Percentiles rank a stretch among this genome's conserved stretches.
phyloP scores from a whole-genome alignment of 2,329 filamentous ascomycete species.

The Exophiala mesophila region DNA sequence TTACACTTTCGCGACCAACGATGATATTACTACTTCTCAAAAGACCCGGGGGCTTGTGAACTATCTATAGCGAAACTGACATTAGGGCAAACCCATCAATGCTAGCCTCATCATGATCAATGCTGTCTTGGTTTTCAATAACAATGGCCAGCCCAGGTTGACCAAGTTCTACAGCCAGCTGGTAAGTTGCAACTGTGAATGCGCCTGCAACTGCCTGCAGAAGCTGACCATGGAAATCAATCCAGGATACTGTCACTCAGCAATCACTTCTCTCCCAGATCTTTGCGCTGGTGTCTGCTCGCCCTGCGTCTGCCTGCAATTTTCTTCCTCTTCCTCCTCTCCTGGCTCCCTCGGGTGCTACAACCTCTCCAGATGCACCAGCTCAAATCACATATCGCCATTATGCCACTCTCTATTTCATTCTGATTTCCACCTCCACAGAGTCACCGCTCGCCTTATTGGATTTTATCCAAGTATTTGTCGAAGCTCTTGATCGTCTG shows the following conservation, averaged over 20 bases:
- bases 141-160: constrained; percentile 89
- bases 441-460: constrained; percentile 93
- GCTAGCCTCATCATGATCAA: constrained; percentile 70
- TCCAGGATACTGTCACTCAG: constrained; percentile 90
- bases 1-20: no score
- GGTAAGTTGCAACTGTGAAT: constrained; percentile 45
- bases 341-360: constrained; percentile 49
- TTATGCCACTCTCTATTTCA: constrained; percentile 98
- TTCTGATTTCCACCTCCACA: constrained; percentile 92
- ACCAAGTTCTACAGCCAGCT: constrained; percentile 99
- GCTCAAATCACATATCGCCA: constrained; percentile 96
- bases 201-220: background rate
- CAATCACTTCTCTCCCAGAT: constrained; percentile 96
- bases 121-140: constrained; percentile 97
- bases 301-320: constrained; percentile 89
- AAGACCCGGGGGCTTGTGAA: no score
- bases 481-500: constrained; percentile 86
- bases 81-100: no score
- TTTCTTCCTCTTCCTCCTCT: constrained; percentile 77
- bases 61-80: no score
- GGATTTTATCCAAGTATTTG: constrained; percentile 96
- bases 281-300: constrained; percentile 89
- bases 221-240: constrained; percentile 3
- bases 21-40: no score
- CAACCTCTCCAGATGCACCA: constrained; percentile 63